Conservation (phyloP, 2,329 filamentous ascomycete genomes). For the Phaeosphaeriaceae sp. region DNA sequence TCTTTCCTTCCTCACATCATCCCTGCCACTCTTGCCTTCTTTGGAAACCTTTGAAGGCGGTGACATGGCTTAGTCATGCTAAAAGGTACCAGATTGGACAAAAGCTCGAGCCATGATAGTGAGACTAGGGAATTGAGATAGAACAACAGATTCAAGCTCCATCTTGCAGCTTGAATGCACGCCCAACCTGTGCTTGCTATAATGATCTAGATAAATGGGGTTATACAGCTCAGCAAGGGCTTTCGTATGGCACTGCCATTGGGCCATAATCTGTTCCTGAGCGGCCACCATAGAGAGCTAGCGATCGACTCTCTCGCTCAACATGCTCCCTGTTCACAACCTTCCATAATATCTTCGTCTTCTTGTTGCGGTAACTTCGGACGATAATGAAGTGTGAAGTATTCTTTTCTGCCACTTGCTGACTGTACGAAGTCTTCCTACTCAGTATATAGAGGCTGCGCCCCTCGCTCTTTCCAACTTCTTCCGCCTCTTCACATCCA, state of each 20-base stretch:
- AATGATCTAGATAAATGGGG: slow-evolving; percentile 8
- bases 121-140: slow-evolving; percentile 12
- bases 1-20: not conserved
- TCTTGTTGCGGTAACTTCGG: no score
- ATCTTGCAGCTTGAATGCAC: slow-evolving; percentile 27
- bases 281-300: slow-evolving; percentile 4
- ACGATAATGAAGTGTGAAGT: slow-evolving; percentile 7
- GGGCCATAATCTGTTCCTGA: slow-evolving; percentile 3
- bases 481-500: slow-evolving; percentile 12
- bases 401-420: no score
- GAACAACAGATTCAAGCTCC: slow-evolving; percentile 18
- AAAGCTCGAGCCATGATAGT: not conserved
- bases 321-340: no score
- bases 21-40: slow-evolving; percentile 7
- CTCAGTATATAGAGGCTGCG: slow-evolving; percentile 17
- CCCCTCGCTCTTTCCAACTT: slow-evolving; percentile 21
- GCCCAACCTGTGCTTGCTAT: slow-evolving; percentile 6
- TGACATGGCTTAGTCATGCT: slow-evolving; percentile 10
- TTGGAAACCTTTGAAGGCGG: slow-evolving; percentile 7
- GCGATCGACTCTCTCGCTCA: slow-evolving; percentile 1
- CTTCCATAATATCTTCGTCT: no score
- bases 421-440: not conserved
- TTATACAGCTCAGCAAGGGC: slow-evolving; percentile 28
- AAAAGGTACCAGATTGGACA: slow-evolving; percentile 4
- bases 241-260: slow-evolving; percentile 18